A percentile compares a stretch with the other conserved stretches of the same genome.
Evolutionary conservation across 352 stramenopile species (phyloP).

Genomic region (Bremia lactucae): DNA sequence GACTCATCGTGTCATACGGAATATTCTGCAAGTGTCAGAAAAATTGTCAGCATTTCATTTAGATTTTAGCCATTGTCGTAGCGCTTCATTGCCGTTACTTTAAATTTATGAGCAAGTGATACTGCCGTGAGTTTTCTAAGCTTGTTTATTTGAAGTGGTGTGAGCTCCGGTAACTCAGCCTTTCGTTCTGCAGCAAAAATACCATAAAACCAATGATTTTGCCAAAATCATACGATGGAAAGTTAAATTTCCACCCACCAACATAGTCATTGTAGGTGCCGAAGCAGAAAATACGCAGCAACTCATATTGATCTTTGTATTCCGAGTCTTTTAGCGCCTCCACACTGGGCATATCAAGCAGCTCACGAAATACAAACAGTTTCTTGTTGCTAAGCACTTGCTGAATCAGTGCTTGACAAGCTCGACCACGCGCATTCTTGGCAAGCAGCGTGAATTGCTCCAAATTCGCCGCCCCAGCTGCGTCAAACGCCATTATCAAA

Average conservation of each 20-base stretch:
- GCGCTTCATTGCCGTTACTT: constrained; percentile 23
- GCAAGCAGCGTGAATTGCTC: constrained; percentile 91
- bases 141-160: constrained; percentile 64
- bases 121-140: constrained; percentile 85
- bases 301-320: constrained; percentile 60
- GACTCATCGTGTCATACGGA: constrained; percentile 72
- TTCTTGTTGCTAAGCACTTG: constrained; percentile 88
- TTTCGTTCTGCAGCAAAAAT: constrained; percentile 34
- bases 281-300: constrained; percentile 88
- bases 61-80: no score
- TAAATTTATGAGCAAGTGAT: constrained; percentile 72
- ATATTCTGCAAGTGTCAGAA: constrained; percentile 38
- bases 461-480: constrained; percentile 51
- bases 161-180: constrained; percentile 53
- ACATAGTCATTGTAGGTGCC: constrained; percentile 81
- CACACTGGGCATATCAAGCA: constrained; percentile 87
- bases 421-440: constrained; percentile 81
- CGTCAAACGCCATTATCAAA: constrained; percentile 51
- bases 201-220: not conserved
- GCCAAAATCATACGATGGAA: no score
- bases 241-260: constrained; percentile 38
- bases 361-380: constrained; percentile 89
- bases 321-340: constrained; percentile 67
- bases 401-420: constrained; percentile 89
- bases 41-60: not conserved